Base-by-base conservation (phyloP, 805 yeast genomes). In the Saturnispora serradocipensis region DNA sequence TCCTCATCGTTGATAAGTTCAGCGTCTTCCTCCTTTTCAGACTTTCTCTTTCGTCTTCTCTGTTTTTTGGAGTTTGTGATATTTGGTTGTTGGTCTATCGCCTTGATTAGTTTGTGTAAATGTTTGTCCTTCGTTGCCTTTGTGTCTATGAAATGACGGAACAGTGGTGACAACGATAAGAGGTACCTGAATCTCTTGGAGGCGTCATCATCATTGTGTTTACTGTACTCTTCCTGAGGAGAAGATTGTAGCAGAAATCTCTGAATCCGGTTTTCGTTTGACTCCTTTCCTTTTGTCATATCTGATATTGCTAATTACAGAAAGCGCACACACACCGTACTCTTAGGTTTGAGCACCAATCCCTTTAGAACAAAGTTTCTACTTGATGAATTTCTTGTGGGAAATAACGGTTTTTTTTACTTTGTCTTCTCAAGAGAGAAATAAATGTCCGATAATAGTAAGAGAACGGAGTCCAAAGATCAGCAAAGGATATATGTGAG, bases 11-110 rank as follows among this genome's bases (percentile, higher is more conserved):
- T 80, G 61, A 91, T 75, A 53, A 91, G 74, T 66, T 91, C 97
- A 2, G 88, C 95, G 66, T 91, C 98, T 68, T 91, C 99, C 66
- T 91, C 97, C 67, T 88, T 85, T 67, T 93, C 98, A 0, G 96
- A 82, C 62, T 90, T 93, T 57, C 97, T 77, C 50, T 86, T 81
- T 46, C 93, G 82, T 27, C 51, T 46, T n/a, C 48, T 43, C 4
- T 38, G 16, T 24, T 35, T 27, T 8, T 54, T 71, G 24, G 73
- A 73, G 28, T 67, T 64, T 53, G 78, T 73, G 25, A 69, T 67
- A 58, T 84, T 89, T 27, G 81, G 71, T 46, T 75, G 76, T 11
- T 48, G 34, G 15, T 48, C 51, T n/a, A 48, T 18, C 5, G 22
- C 11, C 57, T 77, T 74, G 51, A 86, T 70, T 36, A 83, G 58